Evolutionary conservation across 1,284 basidiomycete genomes (phyloP).

Genomic region (Pseudozyma tsukubaensis): DNA sequence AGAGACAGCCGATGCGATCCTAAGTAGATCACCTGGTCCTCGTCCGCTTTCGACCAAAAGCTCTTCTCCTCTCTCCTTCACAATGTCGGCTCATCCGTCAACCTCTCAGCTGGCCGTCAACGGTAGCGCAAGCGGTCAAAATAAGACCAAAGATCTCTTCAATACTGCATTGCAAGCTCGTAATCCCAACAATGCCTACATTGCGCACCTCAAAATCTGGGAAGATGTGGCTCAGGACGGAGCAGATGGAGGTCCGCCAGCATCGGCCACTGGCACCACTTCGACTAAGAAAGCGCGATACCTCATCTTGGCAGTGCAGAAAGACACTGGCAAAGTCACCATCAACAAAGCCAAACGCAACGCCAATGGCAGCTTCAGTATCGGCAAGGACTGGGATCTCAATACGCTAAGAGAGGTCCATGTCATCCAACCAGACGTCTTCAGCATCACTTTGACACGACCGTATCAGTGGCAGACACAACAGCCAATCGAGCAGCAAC

Average conservation of each 20-base stretch:
- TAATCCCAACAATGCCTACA: constrained; percentile 59
- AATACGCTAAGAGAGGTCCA: constrained; percentile 83
- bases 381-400: constrained; percentile 96
- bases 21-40: not conserved
- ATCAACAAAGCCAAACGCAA: constrained; percentile 93
- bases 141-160: constrained; percentile 60
- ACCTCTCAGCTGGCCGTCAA: constrained; percentile 24
- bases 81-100: constrained; percentile 28
- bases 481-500: constrained; percentile 53
- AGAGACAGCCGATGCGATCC: not conserved
- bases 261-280: not conserved
- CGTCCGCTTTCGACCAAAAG: not conserved
- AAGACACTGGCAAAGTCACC: constrained; percentile 57
- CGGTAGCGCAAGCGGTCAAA: constrained; percentile 15
- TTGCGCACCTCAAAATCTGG: constrained; percentile 67
- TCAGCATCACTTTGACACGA: constrained; percentile 59
- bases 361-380: constrained; percentile 92
- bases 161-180: constrained; percentile 60
- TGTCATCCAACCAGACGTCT: constrained; percentile 71
- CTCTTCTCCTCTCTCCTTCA: too few relatives aligned
- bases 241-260: constrained; percentile 10
- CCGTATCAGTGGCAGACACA: constrained; percentile 66
- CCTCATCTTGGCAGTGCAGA: constrained; percentile 60
- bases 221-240: constrained; percentile 48
- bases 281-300: constrained; percentile 62